phyloP scores from a whole-genome alignment of 345 rosid genomes.

The Gossypium sturtianum region DNA sequence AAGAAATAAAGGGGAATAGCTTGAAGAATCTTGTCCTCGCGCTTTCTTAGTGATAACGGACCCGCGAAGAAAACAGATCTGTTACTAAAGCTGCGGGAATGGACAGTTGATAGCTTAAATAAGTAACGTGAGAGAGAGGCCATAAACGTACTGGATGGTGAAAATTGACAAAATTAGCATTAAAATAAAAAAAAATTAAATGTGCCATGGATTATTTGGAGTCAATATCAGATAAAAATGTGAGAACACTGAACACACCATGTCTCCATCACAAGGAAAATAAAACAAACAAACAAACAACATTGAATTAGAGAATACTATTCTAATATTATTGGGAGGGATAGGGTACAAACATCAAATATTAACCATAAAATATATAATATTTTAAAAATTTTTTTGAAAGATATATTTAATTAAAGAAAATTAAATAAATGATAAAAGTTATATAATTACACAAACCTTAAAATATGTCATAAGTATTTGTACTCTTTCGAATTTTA shows the following conservation, averaged over 20 bases:
- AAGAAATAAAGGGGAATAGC: neutral
- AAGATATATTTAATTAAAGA: no score
- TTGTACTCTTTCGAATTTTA: no score
- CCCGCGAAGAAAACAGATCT: slow-evolving; percentile 1
- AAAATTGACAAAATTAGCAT: neutral
- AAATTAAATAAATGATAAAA: no score
- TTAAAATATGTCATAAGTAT: no score
- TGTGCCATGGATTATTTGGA: neutral
- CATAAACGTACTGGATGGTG: neutral
- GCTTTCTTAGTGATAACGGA: neutral
- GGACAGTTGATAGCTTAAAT: neutral
- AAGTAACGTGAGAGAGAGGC: neutral
- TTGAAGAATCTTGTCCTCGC: neutral
- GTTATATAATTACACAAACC: no score
- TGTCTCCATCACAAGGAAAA: neutral
- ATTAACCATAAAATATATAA: no score
- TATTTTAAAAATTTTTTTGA: no score
- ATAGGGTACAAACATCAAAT: no score
- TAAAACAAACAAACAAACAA: neutral
- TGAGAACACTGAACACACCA: neutral
- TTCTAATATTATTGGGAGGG: no score
- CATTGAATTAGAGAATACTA: neutral
- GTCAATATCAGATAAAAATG: neutral
- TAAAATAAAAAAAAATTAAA: neutral
- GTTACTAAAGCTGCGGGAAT: neutral